These are phyloP conservation scores for Colletotrichum sp. DNA, from an alignment of 2,329 filamentous ascomycete genomes.

Conservation along the genomic window DNA sequence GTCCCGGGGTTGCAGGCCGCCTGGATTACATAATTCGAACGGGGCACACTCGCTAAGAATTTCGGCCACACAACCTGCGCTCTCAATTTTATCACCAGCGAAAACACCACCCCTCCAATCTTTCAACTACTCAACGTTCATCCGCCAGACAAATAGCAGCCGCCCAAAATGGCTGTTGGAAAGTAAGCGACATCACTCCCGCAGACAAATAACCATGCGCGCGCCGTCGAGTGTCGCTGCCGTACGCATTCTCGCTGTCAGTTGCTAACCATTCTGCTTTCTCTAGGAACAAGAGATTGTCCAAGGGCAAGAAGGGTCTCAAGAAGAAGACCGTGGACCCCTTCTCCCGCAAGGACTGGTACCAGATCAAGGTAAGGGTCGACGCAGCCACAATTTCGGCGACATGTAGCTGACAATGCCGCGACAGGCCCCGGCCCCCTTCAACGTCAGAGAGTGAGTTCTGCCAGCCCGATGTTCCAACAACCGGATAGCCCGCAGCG, in stretches of 20 bases:
- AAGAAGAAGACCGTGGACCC: constrained; percentile 99
- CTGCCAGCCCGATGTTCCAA: constrained; percentile 7
- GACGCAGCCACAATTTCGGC: not conserved
- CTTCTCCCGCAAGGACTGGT: constrained; percentile 99
- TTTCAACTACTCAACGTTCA: constrained; percentile 48
- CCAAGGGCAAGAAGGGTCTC: constrained; percentile 99
- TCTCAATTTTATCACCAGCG: constrained; percentile 32
- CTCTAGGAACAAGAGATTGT: constrained; percentile 97
- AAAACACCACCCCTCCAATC: constrained; percentile 43
- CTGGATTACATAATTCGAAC: constrained; percentile 16
- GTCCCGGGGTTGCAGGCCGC: not conserved
- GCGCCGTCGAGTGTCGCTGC: not conserved
- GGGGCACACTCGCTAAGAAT: constrained; percentile 26
- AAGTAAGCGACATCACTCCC: constrained; percentile 48
- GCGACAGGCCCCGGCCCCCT: constrained; percentile 85
- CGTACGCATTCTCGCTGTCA: constrained; percentile 7
- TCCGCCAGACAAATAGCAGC: constrained; percentile 52
- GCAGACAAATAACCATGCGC: not conserved
- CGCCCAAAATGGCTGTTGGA: constrained; percentile 63
- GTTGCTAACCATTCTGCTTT: constrained; percentile 27
- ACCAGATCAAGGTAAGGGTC: constrained; percentile 83
- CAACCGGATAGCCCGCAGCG: not conserved
- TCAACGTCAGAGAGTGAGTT: constrained; percentile 94
- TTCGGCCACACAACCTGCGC: constrained; percentile 29
- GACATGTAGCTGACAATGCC: constrained; percentile 27